Percentiles rank a stretch among this genome's conserved stretches.
phyloP scores from a whole-genome alignment of 2,329 filamentous ascomycete species.

The Nothomitra cinnamomea region DNA sequence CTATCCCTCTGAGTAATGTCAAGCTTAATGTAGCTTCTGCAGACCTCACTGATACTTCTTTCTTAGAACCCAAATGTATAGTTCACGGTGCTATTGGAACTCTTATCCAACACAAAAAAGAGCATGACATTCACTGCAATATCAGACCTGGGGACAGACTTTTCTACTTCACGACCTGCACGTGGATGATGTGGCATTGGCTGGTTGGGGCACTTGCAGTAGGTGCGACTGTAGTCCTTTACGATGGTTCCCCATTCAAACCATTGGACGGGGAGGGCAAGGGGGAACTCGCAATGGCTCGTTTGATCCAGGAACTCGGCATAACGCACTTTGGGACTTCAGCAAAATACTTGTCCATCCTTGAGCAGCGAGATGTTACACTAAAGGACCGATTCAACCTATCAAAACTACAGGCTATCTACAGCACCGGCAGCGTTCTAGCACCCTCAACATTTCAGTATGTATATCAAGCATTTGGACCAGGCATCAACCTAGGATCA shows the following conservation, averaged over 20 bases:
- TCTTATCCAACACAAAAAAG: slow-evolving; percentile 91
- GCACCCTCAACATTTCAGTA: slow-evolving; percentile 88
- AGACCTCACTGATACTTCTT: slow-evolving; percentile 1
- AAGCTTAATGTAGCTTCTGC: not conserved
- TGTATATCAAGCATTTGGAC: slow-evolving; percentile 69
- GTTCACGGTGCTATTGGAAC: slow-evolving; percentile 84
- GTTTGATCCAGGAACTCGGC: slow-evolving; percentile 58
- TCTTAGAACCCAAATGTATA: slow-evolving; percentile 64
- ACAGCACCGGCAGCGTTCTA: slow-evolving; percentile 83
- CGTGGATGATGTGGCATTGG: slow-evolving; percentile 99
- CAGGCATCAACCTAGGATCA: slow-evolving; percentile 67
- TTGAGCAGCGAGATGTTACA: slow-evolving; percentile 60
- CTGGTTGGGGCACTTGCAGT: slow-evolving; percentile 70
- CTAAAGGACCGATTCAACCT: slow-evolving; percentile 40
- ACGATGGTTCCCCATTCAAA: slow-evolving; percentile 81
- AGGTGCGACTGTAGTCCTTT: slow-evolving; percentile 70
- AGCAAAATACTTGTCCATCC: slow-evolving; percentile 77
- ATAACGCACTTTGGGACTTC: slow-evolving; percentile 94
- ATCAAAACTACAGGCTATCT: slow-evolving; percentile 60
- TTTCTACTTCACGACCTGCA: slow-evolving; percentile 88
- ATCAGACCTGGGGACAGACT: slow-evolving; percentile 55
- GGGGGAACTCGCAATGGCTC: slow-evolving; percentile 66
- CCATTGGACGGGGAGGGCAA: slow-evolving; percentile 41
- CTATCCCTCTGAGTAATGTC: no score
- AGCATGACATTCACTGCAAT: slow-evolving; percentile 75